phyloP scores from a whole-genome alignment of 768 basidiomycete species.

The Suillus lakei region DNA sequence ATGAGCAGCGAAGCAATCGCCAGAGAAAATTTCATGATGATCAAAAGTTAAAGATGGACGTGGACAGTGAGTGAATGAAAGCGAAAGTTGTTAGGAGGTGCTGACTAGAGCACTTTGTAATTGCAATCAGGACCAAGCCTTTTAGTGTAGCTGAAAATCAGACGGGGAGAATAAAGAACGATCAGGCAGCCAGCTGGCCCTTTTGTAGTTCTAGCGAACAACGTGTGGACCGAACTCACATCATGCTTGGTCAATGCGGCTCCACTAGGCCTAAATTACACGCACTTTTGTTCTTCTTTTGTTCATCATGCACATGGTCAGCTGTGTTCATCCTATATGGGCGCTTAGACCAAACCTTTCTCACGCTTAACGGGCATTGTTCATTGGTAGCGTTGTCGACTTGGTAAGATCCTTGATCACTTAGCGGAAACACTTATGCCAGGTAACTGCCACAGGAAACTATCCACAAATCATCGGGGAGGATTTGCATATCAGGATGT shows the following conservation, averaged over 20 bases:
- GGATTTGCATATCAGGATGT: background rate
- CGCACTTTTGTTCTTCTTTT: slow-evolving; percentile 3
- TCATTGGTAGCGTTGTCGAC: background rate
- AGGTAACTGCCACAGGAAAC: background rate
- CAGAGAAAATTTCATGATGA: slow-evolving; percentile 20
- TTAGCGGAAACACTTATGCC: background rate
- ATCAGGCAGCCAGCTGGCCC: background rate
- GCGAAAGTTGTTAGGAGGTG: slow-evolving; percentile 9
- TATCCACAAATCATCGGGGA: background rate
- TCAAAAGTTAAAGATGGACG: slow-evolving; percentile 9
- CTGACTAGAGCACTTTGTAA: slow-evolving; percentile 14
- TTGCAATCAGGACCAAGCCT: slow-evolving; percentile 3
- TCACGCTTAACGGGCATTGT: background rate
- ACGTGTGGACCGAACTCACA: background rate
- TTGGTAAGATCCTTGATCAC: background rate
- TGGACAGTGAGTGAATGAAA: slow-evolving; percentile 8
- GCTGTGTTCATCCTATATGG: background rate
- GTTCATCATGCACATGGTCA: background rate
- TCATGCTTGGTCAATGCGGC: background rate
- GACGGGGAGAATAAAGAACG: background rate
- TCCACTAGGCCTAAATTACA: background rate
- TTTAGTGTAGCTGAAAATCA: background rate
- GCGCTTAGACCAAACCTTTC: background rate
- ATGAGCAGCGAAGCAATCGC: slow-evolving; percentile 25
- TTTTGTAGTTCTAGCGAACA: background rate